Base-by-base conservation (phyloP, 1,139 yeast genomes). In the Kodamaea suecica region DNA sequence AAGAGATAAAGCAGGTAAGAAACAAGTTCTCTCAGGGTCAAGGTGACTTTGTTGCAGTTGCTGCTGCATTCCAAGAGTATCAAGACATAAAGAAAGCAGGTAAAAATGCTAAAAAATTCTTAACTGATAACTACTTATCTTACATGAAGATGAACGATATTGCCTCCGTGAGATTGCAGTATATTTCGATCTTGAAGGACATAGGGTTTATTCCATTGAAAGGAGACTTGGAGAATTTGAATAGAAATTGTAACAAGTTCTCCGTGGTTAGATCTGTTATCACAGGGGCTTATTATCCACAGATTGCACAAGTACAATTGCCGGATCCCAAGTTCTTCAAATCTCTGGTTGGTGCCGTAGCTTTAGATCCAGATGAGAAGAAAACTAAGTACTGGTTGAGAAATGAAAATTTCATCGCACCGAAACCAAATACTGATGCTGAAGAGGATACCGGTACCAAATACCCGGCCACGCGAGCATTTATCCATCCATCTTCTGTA, bases 201-300 rank as follows among this genome's bases (percentile, higher is more conserved):
- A 67, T 85, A 17, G 95, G 95, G 0, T 84, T 90, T 48, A 58
- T 85, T 28, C 81, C 87, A 0, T 49, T 76, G 38, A 36, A 42
- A 44, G 45, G 36, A 40, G 49, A 38, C 16, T 36, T 34, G 5
- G 40, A 12, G 12, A 39, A 16, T 38, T 36, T 38, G 13, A 79
- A 81, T 50, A 61, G 76, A 41, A 81, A 84, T 44, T 58, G 57
- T 8, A 48, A 52, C 1, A 80, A 81, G 45, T 58, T 59, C 27
- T 57, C 70, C 4, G 63, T 88, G 2, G 50, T 87, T 3, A 68
- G 80, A 25, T 77, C 95, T 0, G 70, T 90, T 1, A 61, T 88
- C 16, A 80, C 95, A 0, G 95, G 95, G 3, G 73, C 96, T 0
- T 76, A 81, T 49, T 84, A 82, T 48, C 97, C 97, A 0, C 83